Evolutionary conservation across 352 stramenopile species (phyloP), one percentile per base, ranked within the genome.

Genomic region (Albugo laibachii): DNA sequence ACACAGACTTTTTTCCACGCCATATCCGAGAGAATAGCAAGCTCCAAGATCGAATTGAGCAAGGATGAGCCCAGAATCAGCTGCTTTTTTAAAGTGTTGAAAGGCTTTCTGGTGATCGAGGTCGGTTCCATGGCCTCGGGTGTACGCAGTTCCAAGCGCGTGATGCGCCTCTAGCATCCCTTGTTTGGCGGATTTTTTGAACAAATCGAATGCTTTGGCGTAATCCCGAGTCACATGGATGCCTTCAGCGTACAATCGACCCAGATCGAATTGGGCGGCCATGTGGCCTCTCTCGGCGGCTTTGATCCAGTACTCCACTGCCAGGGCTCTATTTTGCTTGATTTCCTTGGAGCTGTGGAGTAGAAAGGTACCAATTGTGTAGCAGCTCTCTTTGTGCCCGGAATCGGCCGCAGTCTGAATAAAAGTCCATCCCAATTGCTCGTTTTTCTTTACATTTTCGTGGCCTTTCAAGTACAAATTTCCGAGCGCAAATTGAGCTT

Each of bases 21-120:
- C 69, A 19, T 41, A 50, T n/a, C 69, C 77, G 24, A 91, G 58
- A 61, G 83, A 69, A 47, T 71, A 84, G 53, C 74, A 87, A 27
- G 72, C 74, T n/a, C 72, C 77, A 0, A 91, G 41, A 51, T 86
- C 71, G 53, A 91, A 91, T 53, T 85, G 73, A 18, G 77, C 75
- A 19, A 55, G 47, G 10, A 65, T 57, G 35, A 79, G 58, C 14
- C 77, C 72, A 35, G 63, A 62, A 27, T 81, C 69, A 10, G 77
- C 77, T 11, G 77, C 77, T 2, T 55, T 59, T 13, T 62, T 66
- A 44, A 87, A 82, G 52, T 79, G 63, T n/a, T 47, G 44, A 6
- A 65, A 62, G 1, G 73, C 76, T 15, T 63, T 58, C 3, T 8
- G 8, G 0, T 53, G 53, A 49, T 71, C 54, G 13, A 56, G 34